A percentile compares a stretch with the other conserved stretches of the same genome.
Evolutionary conservation across 2,329 filamentous ascomycete genomes (phyloP).

Genomic region (Herpotrichia juniperi): DNA sequence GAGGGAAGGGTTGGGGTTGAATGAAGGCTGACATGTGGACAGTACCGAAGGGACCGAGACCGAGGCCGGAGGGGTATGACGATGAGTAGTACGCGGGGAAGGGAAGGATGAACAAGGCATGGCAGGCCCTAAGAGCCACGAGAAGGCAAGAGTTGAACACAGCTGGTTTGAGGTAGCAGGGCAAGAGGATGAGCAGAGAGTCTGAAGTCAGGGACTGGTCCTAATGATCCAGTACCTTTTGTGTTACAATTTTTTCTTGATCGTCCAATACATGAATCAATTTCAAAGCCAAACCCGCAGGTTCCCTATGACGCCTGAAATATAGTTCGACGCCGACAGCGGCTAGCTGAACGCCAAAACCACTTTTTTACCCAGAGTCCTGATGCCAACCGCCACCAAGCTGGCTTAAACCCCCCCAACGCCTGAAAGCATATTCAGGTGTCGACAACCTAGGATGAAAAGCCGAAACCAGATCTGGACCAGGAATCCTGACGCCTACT

Average conservation of each 20-base stretch:
- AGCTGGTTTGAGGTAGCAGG: not conserved
- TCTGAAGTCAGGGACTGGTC: constrained; percentile 1
- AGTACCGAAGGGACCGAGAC: constrained; percentile 56
- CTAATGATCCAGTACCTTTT: constrained; percentile 1
- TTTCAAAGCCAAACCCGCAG: not conserved
- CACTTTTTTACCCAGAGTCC: not conserved
- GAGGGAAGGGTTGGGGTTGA: not conserved
- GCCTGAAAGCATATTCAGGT: no score
- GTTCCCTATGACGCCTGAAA: not conserved
- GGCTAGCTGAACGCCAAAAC: no score
- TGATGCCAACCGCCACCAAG: not conserved
- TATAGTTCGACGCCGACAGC: not conserved
- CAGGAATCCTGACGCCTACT: not conserved
- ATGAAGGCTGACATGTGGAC: constrained; percentile 5
- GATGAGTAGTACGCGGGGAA: constrained; percentile 36
- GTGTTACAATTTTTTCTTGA: constrained; percentile 12
- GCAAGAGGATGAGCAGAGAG: not conserved
- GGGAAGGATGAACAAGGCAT: not conserved
- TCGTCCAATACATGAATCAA: not conserved
- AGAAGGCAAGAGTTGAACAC: not conserved
- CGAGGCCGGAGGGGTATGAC: constrained; percentile 54
- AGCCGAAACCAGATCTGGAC: not conserved
- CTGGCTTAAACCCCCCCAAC: no score
- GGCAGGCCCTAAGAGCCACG: not conserved
- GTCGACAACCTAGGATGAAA: not conserved